Percentiles rank a stretch among this genome's conserved stretches.
phyloP scores from a whole-genome alignment of 1,284 basidiomycete genomes.

The Cerrena zonata region DNA sequence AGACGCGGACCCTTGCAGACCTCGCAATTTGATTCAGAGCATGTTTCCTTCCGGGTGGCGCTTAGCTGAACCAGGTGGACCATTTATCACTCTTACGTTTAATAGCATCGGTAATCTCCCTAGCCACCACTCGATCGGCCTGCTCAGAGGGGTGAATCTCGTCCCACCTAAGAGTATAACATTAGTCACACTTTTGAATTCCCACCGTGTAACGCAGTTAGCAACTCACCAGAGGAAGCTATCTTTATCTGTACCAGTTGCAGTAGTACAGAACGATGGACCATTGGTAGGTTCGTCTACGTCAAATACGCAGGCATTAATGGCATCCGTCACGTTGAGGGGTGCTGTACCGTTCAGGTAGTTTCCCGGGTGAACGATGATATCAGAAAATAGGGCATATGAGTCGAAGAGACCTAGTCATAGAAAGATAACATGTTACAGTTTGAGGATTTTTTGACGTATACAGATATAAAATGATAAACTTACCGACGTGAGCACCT shows the following conservation, averaged over 20 bases:
- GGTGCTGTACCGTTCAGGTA: constrained; percentile 58
- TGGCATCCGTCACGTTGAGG: constrained; percentile 46
- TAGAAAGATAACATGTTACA: background rate
- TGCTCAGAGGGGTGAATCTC: constrained; percentile 56
- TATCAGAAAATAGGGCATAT: constrained; percentile 48
- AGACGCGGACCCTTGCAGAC: too few species aligned
- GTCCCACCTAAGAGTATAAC: constrained; percentile 38
- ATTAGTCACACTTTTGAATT: background rate
- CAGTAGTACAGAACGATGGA: constrained; percentile 34
- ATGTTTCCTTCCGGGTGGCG: too few species aligned
- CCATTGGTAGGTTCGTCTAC: constrained; percentile 29
- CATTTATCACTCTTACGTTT: constrained; percentile 37
- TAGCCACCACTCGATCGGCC: constrained; percentile 46
- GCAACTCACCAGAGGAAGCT: constrained; percentile 51
- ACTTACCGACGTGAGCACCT: constrained; percentile 29
- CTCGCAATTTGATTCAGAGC: too few species aligned
- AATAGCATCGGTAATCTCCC: constrained; percentile 42
- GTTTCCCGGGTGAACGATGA: constrained; percentile 39
- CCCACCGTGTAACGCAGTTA: too few species aligned
- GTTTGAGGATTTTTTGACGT: background rate
- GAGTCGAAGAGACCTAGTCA: constrained; percentile 46
- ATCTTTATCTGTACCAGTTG: constrained; percentile 39
- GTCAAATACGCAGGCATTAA: constrained; percentile 41
- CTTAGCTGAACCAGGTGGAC: constrained; percentile 45
- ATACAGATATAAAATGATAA: constrained; percentile 1